Conservation (phyloP, 2,329 filamentous ascomycete species). For the Zopfia rhizophila region DNA sequence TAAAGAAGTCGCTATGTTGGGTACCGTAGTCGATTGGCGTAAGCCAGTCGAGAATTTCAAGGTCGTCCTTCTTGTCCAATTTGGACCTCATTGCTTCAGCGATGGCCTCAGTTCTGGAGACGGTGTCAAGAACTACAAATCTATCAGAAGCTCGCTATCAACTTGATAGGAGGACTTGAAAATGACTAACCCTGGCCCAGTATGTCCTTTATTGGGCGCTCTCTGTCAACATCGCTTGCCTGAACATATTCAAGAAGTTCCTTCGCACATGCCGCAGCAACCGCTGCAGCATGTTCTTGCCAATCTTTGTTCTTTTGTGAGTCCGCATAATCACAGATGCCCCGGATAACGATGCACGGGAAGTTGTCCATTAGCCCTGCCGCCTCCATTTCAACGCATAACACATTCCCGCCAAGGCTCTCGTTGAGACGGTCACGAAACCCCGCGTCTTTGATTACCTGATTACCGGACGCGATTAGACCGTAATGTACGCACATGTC, state of each 20-base stretch:
- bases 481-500: no score
- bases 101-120: neutral
- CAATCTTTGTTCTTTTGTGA: conserved; percentile 1
- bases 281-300: conserved; percentile 8
- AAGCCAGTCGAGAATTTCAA: no score
- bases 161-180: neutral
- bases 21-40: no score
- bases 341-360: conserved; percentile 11
- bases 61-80: neutral
- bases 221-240: conserved; percentile 7
- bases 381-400: no score
- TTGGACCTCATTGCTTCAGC: no score
- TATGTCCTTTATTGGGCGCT: conserved; percentile 7
- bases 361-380: conserved; percentile 9
- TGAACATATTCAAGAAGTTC: conserved; percentile 4
- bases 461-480: conserved; percentile 11
- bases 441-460: conserved; percentile 1
- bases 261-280: conserved; percentile 11
- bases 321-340: conserved; percentile 17
- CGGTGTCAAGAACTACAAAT: neutral
- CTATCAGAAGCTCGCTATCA: neutral
- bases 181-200: conserved; percentile 8
- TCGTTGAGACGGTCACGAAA: neutral
- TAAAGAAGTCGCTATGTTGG: no score
- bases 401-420: neutral